These are phyloP conservation scores for Diaporthe longicolla DNA, from an alignment of 2,329 filamentous ascomycete genomes.

Conservation along the genomic window DNA sequence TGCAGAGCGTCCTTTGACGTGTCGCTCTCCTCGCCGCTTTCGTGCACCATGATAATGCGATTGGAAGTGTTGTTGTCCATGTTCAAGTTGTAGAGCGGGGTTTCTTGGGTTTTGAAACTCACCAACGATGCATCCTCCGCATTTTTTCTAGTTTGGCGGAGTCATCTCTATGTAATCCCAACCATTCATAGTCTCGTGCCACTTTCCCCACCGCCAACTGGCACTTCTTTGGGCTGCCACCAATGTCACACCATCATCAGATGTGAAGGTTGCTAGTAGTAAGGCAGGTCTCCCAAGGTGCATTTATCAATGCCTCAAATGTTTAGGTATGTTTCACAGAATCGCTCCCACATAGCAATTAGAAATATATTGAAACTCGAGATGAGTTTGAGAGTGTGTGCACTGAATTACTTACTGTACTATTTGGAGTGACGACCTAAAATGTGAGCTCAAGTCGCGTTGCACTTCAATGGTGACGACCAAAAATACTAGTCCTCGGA, in stretches of 20 bases:
- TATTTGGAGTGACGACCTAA: no score
- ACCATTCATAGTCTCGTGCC: constrained; percentile 17
- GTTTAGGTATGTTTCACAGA: background rate
- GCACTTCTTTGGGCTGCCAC: background rate
- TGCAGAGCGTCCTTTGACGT: background rate
- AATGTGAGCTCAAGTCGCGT: no score
- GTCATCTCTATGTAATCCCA: background rate
- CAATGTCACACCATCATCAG: background rate
- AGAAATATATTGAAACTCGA: no score
- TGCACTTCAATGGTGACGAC: no score
- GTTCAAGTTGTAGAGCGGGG: constrained; percentile 7
- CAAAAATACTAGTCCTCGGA: no score
- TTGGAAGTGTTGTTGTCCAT: background rate
- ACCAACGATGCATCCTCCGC: constrained; percentile 3
- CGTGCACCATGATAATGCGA: background rate
- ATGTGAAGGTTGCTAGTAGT: no score
- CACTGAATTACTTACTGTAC: no score
- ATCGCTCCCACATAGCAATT: no score
- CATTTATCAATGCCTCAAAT: no score
- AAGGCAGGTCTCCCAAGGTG: background rate
- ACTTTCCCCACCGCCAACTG: constrained; percentile 10
- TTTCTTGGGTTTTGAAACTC: background rate
- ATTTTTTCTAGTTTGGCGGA: constrained; percentile 12
- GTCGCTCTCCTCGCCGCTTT: background rate
- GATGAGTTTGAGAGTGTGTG: background rate